Base-by-base conservation (phyloP, 176 grass and related monocot species). In the Avena eriantha region DNA sequence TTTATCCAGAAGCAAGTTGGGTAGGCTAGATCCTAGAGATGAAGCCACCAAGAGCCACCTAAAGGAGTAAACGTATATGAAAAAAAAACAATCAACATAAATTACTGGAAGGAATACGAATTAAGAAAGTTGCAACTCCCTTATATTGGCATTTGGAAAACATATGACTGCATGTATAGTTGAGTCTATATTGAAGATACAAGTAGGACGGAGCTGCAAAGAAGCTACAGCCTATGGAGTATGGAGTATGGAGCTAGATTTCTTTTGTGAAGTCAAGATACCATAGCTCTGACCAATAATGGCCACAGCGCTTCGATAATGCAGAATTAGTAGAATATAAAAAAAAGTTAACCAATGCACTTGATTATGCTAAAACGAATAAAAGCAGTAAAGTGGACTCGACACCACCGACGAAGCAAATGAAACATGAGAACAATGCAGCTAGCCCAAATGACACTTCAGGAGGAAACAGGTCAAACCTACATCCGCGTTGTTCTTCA, bases 401-500 rank as follows among this genome's bases (percentile, higher is more conserved):
- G 39, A 36, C 64, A 7, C 31, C 50, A 82, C 4, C 26, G 23
- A 35, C 26, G 18, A 69, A 39, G n/a, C 16, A n/a, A 76, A 64
- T 35, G 66, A 35, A 84, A 19, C 23, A 76, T 65, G 24, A 74
- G 56, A 49, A 22, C 16, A 67, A 67, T 33, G 46, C 17, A 58
- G 8, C 35, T 43, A 59, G 71, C 8, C n/a, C 73, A 84, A 59
- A 81, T 36, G 29, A 18, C 49, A 76, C 46, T 16, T 43, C 10
- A 77, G 46, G 13, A 7, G n/a, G 59, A 85, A 66, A 66, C 21
- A 72, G 47, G 0, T 18, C 9, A 83, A 54, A 55, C 72, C 49
- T 50, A 84, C 82, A 76, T 84, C 82, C 9, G 82, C 82, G 21
- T 76, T 22, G 31, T 84, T 72, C 16, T 76, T 43, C 57, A 84